These are phyloP conservation scores for Neocatenulostroma microsporum DNA, from an alignment of 2,329 filamentous ascomycete genomes.

Conservation along the genomic window DNA sequence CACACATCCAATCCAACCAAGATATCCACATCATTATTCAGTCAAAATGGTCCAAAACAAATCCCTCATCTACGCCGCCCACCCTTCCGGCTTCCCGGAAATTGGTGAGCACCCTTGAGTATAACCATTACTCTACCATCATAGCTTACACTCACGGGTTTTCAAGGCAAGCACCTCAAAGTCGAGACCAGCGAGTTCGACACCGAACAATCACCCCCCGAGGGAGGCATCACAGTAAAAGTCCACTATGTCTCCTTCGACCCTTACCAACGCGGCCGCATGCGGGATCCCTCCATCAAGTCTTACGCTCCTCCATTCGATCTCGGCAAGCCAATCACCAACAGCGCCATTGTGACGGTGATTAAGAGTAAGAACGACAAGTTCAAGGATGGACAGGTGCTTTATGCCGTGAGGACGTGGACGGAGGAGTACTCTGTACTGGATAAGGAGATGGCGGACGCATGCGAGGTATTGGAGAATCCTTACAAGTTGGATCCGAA, in stretches of 20 bases:
- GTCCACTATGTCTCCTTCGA: slow-evolving; percentile 71
- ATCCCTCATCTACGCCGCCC: slow-evolving; percentile 62
- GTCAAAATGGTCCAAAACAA: slow-evolving; percentile 58
- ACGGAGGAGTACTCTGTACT: slow-evolving; percentile 57
- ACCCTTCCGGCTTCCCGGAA: slow-evolving; percentile 60
- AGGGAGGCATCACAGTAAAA: slow-evolving; percentile 62
- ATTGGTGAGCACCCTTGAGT: too few relatives aligned
- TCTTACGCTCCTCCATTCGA: slow-evolving; percentile 61
- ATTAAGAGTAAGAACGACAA: slow-evolving; percentile 58
- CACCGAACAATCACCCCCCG: slow-evolving; percentile 48
- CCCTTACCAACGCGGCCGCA: slow-evolving; percentile 74
- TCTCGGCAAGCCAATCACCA: slow-evolving; percentile 57
- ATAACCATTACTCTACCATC: too few relatives aligned
- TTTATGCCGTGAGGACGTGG: slow-evolving; percentile 38
- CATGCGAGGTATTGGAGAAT: slow-evolving; percentile 54
- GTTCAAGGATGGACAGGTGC: slow-evolving; percentile 60
- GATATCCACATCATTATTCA: slow-evolving; percentile 1
- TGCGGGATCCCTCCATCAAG: slow-evolving; percentile 57
- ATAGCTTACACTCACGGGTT: too few relatives aligned
- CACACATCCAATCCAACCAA: background rate
- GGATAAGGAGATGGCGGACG: slow-evolving; percentile 37
- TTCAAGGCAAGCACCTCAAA: slow-evolving; percentile 61
- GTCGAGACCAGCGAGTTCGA: slow-evolving; percentile 65
- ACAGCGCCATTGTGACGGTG: slow-evolving; percentile 58
- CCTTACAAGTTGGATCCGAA: slow-evolving; percentile 58